Percentiles rank a stretch among this genome's conserved stretches.
These are phyloP conservation scores for Harringtonia lauricola DNA, from an alignment of 2,329 filamentous ascomycete genomes.

Conservation along the genomic window DNA sequence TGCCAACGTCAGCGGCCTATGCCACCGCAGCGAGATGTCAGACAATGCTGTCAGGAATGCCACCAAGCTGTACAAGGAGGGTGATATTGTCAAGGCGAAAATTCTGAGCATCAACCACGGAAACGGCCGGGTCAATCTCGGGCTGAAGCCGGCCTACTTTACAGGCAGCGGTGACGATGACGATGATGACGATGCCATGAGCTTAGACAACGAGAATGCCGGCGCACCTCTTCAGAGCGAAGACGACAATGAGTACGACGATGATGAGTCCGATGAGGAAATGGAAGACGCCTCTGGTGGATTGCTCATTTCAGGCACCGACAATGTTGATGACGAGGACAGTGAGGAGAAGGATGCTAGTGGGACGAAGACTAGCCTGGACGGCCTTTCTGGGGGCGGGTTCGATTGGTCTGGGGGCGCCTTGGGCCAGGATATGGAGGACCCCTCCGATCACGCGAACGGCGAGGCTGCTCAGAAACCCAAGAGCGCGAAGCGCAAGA, in stretches of 20 bases:
- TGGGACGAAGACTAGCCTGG: constrained; percentile 19
- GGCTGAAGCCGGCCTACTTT: constrained; percentile 88
- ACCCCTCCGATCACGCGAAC: constrained; percentile 37
- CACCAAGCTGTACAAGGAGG: constrained; percentile 79
- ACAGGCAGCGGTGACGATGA: constrained; percentile 46
- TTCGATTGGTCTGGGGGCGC: constrained; percentile 80
- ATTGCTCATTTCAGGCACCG: constrained; percentile 33
- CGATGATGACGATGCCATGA: constrained; percentile 27
- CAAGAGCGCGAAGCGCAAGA: constrained; percentile 55
- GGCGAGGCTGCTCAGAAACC: constrained; percentile 20
- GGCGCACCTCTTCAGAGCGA: constrained; percentile 28
- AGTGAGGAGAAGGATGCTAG: constrained; percentile 31
- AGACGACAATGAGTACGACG: constrained; percentile 33
- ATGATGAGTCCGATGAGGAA: constrained; percentile 37
- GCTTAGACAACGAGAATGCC: constrained; percentile 34
- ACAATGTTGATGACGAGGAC: constrained; percentile 19
- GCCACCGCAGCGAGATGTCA: constrained; percentile 86
- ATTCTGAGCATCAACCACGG: constrained; percentile 66
- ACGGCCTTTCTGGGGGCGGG: constrained; percentile 58
- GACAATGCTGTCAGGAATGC: constrained; percentile 73
- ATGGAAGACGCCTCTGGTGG: constrained; percentile 33
- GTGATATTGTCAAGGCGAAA: constrained; percentile 87
- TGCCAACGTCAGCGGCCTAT: constrained; percentile 81
- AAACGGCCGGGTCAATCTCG: constrained; percentile 75
- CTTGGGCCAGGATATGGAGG: constrained; percentile 41